Evolutionary conservation across 2,329 filamentous ascomycete species (phyloP).

Genomic region (Aspergillus fumigatiaffinis): DNA sequence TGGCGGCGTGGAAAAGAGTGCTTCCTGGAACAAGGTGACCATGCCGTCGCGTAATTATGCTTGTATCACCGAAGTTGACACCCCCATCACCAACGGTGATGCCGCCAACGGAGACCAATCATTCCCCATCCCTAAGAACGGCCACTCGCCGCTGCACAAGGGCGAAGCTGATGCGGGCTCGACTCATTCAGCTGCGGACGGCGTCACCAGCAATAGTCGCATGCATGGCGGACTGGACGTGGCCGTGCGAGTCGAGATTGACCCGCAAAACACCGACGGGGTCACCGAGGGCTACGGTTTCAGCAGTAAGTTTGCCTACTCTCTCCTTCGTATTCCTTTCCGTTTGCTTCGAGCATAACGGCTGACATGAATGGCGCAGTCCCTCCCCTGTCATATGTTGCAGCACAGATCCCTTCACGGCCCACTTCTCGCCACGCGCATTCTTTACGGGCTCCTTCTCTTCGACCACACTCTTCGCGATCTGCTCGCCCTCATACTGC

Average conservation of each 20-base stretch:
- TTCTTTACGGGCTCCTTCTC: constrained; percentile 7
- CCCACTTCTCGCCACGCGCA: constrained; percentile 8
- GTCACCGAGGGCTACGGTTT: constrained; percentile 47
- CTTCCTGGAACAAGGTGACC: constrained; percentile 73
- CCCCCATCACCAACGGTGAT: constrained; percentile 22
- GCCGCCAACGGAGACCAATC: constrained; percentile 18
- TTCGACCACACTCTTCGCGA: constrained; percentile 8
- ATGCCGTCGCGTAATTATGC: constrained; percentile 70
- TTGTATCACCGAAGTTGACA: constrained; percentile 54
- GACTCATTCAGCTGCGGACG: constrained; percentile 65
- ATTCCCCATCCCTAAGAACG: constrained; percentile 50
- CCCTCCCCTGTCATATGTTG: constrained; percentile 14
- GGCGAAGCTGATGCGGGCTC: constrained; percentile 80
- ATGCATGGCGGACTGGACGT: constrained; percentile 44
- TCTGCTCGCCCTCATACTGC: constrained; percentile 15
- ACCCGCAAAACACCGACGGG: constrained; percentile 39
- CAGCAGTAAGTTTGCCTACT: constrained; percentile 37
- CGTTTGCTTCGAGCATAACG: neutral
- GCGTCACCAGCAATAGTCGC: constrained; percentile 33
- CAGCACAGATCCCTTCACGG: constrained; percentile 7
- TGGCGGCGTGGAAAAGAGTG: constrained; percentile 58
- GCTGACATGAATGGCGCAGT: constrained; percentile 12
- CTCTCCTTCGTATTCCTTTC: neutral
- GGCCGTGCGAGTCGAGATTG: constrained; percentile 45
- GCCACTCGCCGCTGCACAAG: constrained; percentile 66